A percentile compares a stretch with the other conserved stretches of the same genome.
phyloP scores from a whole-genome alignment of 768 basidiomycete genomes.

The Pleurotus tuber-regium region DNA sequence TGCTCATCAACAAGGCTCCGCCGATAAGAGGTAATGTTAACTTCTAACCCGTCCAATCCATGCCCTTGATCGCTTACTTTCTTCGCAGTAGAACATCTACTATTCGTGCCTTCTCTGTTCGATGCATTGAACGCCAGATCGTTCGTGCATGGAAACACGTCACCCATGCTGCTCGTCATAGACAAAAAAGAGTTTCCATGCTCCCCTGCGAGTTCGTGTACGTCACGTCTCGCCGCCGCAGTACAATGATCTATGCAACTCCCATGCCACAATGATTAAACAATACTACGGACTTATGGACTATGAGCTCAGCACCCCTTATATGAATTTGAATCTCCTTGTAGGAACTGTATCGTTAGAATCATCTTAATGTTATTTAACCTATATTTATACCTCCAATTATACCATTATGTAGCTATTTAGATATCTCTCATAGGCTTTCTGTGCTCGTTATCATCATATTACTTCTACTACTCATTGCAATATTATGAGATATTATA shows the following conservation, averaged over 20 bases:
- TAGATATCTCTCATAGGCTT: background rate
- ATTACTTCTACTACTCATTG: background rate
- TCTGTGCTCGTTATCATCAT: background rate
- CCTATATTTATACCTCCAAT: background rate
- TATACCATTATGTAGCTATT: background rate
- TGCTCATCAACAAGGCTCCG: background rate
- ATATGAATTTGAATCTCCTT: background rate
- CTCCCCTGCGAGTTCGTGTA: conserved; percentile 8
- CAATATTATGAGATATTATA: background rate
- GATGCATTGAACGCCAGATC: conserved; percentile 6
- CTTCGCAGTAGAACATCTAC: background rate
- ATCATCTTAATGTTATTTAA: background rate
- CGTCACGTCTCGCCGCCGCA: conserved; percentile 4
- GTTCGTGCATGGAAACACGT: conserved; percentile 9
- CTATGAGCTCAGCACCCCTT: background rate
- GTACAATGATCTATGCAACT: conserved; percentile 1
- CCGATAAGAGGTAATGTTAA: background rate
- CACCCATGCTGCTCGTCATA: conserved; percentile 8
- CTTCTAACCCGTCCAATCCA: background rate
- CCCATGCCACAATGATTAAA: conserved; percentile 3
- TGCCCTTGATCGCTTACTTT: background rate
- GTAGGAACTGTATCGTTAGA: background rate
- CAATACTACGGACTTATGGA: background rate
- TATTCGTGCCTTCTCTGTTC: background rate
- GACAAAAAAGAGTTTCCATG: conserved; percentile 5